Percentiles rank a stretch among this genome's conserved stretches.
Evolutionary conservation across 2,329 filamentous ascomycete species (phyloP).

Genomic region (Endocalyx cinctus): DNA sequence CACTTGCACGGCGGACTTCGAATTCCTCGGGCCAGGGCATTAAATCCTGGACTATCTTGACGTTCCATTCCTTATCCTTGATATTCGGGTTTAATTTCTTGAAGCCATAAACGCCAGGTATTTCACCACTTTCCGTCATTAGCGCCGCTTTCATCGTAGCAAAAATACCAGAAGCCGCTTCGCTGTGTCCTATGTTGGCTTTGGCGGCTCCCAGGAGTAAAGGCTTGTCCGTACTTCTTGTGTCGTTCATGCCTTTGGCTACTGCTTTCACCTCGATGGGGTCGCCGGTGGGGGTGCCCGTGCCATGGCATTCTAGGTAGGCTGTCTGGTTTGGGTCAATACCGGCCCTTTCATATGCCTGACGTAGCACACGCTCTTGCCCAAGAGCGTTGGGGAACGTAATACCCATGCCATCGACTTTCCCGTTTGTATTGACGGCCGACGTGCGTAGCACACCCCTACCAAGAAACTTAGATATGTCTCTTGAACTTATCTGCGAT

Average conservation of each 20-base stretch:
- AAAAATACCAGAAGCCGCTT: slow-evolving; percentile 18
- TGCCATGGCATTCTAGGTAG: slow-evolving; percentile 22
- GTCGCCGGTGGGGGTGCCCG: slow-evolving; percentile 20
- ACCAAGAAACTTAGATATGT: background rate
- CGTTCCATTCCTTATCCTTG: slow-evolving; percentile 11
- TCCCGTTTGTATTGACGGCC: slow-evolving; percentile 26
- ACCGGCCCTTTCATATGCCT: slow-evolving; percentile 15
- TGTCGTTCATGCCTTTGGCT: slow-evolving; percentile 13
- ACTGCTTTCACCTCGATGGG: slow-evolving; percentile 19
- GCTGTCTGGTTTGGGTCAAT: slow-evolving; percentile 17
- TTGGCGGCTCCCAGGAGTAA: slow-evolving; percentile 15
- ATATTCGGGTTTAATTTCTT: slow-evolving; percentile 16
- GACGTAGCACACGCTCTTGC: slow-evolving; percentile 16
- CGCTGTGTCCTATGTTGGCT: slow-evolving; percentile 18
- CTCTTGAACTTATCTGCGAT: background rate
- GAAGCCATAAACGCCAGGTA: slow-evolving; percentile 13
- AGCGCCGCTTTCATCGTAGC: slow-evolving; percentile 16
- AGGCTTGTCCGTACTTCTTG: slow-evolving; percentile 9
- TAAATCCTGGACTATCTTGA: slow-evolving; percentile 10
- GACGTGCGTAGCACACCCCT: slow-evolving; percentile 18
- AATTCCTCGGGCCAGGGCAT: slow-evolving; percentile 13
- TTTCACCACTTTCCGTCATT: slow-evolving; percentile 12
- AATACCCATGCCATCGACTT: slow-evolving; percentile 23
- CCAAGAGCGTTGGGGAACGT: slow-evolving; percentile 21
- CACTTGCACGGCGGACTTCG: slow-evolving; percentile 7